phyloP scores from a whole-genome alignment of 176 grass and related monocot species.

The Stipa capillata region DNA sequence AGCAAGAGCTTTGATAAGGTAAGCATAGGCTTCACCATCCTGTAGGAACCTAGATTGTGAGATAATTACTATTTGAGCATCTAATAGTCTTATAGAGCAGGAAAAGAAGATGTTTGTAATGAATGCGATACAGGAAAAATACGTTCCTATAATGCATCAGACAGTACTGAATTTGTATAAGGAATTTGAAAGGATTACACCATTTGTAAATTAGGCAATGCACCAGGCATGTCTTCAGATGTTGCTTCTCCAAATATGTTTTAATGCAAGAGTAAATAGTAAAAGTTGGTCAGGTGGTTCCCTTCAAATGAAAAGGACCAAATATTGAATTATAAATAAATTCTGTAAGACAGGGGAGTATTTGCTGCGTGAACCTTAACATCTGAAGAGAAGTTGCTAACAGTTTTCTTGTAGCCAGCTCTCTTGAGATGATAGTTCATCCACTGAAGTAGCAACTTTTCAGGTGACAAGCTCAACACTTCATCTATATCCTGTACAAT shows the following conservation, averaged over 20 bases:
- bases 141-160: neutral
- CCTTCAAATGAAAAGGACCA: neutral
- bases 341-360: neutral
- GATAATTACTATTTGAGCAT: neutral
- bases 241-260: neutral
- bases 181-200: neutral
- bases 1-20: constrained; percentile 93
- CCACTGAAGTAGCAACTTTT: constrained; percentile 88
- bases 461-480: constrained; percentile 62
- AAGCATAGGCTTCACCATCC: constrained; percentile 96
- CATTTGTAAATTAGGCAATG: neutral
- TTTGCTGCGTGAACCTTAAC: constrained; percentile 44
- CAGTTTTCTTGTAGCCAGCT: constrained; percentile 88
- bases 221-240: neutral
- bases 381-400: constrained; percentile 90
- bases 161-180: neutral
- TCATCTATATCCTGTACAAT: constrained; percentile 90
- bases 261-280: neutral
- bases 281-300: neutral
- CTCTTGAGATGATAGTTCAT: constrained; percentile 95
- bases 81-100: neutral
- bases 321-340: neutral
- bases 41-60: constrained; percentile 27
- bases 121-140: neutral
- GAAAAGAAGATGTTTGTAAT: neutral